Evolutionary conservation across 495 filamentous ascomycete genomes (phyloP).

Genomic region (Acidomyces sp.): DNA sequence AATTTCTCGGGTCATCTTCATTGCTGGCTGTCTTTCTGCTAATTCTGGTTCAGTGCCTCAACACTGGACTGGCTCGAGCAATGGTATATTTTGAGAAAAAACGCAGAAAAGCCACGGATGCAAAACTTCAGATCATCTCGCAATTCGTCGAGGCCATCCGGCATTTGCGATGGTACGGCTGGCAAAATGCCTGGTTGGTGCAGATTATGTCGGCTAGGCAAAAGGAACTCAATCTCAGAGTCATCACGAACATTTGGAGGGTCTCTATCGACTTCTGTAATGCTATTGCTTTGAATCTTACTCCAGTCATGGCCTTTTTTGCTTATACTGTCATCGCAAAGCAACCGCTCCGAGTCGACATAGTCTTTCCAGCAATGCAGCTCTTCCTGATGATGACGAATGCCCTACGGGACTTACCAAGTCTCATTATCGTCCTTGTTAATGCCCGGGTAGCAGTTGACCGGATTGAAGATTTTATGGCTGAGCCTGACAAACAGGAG

Average conservation of each 20-base stretch:
- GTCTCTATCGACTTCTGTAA: conserved; percentile 50
- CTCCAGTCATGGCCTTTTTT: conserved; percentile 66
- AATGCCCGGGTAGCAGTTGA: conserved; percentile 63
- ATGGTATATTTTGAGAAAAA: conserved; percentile 49
- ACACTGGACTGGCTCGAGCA: conserved; percentile 46
- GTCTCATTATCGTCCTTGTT: conserved; percentile 54
- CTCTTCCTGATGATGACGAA: conserved; percentile 60
- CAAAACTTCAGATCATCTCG: conserved; percentile 56
- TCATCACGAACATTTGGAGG: conserved; percentile 50
- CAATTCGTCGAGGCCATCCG: conserved; percentile 75
- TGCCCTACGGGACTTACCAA: conserved; percentile 55
- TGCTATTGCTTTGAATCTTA: conserved; percentile 49
- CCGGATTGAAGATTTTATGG: conserved; percentile 75
- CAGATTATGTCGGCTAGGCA: conserved; percentile 58
- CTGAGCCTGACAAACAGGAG: conserved; percentile 59
- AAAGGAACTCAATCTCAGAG: conserved; percentile 49
- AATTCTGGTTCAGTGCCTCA: conserved; percentile 49
- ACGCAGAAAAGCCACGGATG: conserved; percentile 55
- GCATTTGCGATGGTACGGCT: conserved; percentile 78
- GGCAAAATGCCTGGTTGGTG: conserved; percentile 67
- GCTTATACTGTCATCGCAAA: conserved; percentile 60
- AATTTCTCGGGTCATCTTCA: conserved; percentile 65
- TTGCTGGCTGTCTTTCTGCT: conserved; percentile 56
- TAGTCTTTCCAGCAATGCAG: conserved; percentile 71
- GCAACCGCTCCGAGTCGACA: conserved; percentile 52